phyloP scores from a whole-genome alignment of 2,329 filamentous ascomycete species.

The Zasmidium citrigriseum region DNA sequence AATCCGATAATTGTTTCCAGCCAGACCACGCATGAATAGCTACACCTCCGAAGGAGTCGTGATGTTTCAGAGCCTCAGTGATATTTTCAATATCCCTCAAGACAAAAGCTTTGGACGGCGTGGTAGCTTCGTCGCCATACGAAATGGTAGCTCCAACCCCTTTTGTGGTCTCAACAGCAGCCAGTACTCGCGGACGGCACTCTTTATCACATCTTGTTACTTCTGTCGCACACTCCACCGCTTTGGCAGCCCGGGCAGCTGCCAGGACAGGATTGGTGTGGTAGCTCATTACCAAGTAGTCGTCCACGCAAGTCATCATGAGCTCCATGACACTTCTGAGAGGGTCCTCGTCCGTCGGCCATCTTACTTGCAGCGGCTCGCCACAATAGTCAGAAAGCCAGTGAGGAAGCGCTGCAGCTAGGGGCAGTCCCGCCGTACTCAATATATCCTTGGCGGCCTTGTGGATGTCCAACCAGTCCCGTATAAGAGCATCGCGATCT shows the following conservation, averaged over 20 bases:
- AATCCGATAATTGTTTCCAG: not conserved
- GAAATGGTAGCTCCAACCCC: not conserved
- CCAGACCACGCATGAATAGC: constrained; percentile 1
- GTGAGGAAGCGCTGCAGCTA: not conserved
- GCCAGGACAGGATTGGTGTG: not conserved
- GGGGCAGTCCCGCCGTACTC: not conserved
- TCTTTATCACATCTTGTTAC: not conserved
- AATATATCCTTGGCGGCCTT: not conserved
- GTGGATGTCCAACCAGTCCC: not conserved
- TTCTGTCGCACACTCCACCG: not conserved
- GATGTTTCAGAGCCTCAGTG: not conserved
- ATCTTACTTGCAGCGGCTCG: not conserved
- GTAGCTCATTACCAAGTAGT: constrained; percentile 1
- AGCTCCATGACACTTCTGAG: not conserved
- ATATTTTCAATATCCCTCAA: not conserved
- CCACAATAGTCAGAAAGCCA: not conserved
- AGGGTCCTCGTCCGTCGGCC: not conserved
- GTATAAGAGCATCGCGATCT: not conserved
- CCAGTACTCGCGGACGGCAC: not conserved
- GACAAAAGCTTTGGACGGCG: not conserved
- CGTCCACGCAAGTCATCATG: not conserved
- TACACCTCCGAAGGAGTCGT: not conserved
- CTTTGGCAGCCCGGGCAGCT: not conserved
- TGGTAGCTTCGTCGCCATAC: not conserved
- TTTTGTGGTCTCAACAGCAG: not conserved